Base-by-base conservation (phyloP, 1,284 basidiomycete species). In the Anthracocystis panici-leucophaei region DNA sequence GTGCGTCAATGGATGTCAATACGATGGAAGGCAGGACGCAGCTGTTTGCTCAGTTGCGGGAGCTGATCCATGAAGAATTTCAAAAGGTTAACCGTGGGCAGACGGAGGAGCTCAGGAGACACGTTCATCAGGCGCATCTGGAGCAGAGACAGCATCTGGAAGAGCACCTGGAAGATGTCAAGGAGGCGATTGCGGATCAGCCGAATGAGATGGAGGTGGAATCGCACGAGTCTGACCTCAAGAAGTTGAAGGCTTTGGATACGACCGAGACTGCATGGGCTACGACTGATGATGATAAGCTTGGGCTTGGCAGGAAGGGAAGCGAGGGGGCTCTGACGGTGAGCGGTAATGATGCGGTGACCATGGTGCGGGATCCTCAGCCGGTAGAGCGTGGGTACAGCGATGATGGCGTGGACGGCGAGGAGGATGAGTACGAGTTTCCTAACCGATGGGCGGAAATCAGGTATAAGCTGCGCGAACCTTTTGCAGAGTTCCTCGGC, bases 401-500 rank as follows among this genome's bases (percentile, higher is more conserved):
- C 27, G 58, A 59, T 9, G 61, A 61, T 0, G 52, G 52, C 5
- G 54, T 42, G 20, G 57, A 46, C n/a, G 51, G 57, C 29, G 49
- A 40, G n/a, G 56, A 60, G 2, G 77, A 78, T 1, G 68, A 71
- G 10, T 57, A 56, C 50, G 72, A 65, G 45, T 82, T 81, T 52
- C 79, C 79, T 44, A 82, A 79, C 61, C 64, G 67, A 38, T 79
- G 77, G 77, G 77, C 79, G 2, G 64, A 60, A 8, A 58, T 76
- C 31, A 65, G 79, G 5, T 81, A 79, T 60, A 70, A 68, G 67
- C 45, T 77, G 44, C 59, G 80, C 25, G 80, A 82, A 42, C 75
- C 75, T 7, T 75, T 82, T 33, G 80, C 80, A 49, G 78, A 82
- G 51, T 75, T 79, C 53, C 64, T 77, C 40, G 80, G 80, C 42